A percentile compares a stretch with the other conserved stretches of the same genome.
phyloP scores from a whole-genome alignment of 1,139 yeast genomes.

The Saccharomyces hybrid region DNA sequence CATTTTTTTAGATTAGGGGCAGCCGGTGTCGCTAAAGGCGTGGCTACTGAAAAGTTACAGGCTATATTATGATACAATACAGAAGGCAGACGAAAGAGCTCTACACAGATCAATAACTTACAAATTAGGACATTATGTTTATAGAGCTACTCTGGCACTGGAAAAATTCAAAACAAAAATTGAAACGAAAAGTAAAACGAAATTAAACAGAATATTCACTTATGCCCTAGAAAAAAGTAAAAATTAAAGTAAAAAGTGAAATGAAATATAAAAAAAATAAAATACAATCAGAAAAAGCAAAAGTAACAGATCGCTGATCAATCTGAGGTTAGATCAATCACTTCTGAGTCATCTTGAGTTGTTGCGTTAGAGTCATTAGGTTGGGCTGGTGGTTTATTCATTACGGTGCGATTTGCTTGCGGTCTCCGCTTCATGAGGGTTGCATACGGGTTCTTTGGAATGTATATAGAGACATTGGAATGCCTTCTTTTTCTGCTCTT shows the following conservation, averaged over 20 bases:
- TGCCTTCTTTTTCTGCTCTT: not conserved
- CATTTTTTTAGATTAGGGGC: not conserved
- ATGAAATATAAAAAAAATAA: not conserved
- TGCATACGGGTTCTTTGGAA: conserved; percentile 5
- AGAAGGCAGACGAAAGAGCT: not conserved
- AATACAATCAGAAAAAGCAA: not conserved
- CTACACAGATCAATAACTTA: too few relatives aligned
- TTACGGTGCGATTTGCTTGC: not conserved
- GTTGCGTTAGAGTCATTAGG: not conserved
- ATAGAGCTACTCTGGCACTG: too few relatives aligned
- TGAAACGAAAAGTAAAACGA: too few relatives aligned
- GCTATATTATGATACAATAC: not conserved
- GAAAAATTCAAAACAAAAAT: not conserved
- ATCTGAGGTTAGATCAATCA: conserved; percentile 4
- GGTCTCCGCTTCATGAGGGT: conserved; percentile 2
- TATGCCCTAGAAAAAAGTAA: not conserved
- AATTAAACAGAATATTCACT: too few relatives aligned
- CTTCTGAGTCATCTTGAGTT: not conserved
- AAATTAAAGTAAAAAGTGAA: not conserved
- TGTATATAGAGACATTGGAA: conserved; percentile 3
- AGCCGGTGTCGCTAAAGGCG: not conserved
- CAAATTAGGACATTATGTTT: too few relatives aligned
- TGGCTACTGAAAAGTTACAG: not conserved
- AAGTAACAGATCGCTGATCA: not conserved
- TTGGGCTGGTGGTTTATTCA: not conserved